Conservation (phyloP, 2,329 filamentous ascomycete genomes). For the Cadophora luteo-olivacea region DNA sequence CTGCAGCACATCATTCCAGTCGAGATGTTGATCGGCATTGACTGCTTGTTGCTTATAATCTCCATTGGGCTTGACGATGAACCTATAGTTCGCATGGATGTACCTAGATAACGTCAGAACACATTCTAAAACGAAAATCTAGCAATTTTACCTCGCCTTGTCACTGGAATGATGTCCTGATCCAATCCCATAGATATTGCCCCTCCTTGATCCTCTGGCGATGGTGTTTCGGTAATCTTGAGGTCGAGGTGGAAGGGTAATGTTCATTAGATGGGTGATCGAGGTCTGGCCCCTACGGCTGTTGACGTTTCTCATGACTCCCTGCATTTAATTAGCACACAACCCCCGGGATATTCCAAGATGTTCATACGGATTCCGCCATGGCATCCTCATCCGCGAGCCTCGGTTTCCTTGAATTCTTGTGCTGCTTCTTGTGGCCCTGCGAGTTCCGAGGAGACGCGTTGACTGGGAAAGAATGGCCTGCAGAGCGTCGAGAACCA, state of each 20-base stretch:
- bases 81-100: conserved; percentile 96
- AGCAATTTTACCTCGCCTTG: conserved; percentile 74
- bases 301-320: conserved; percentile 65
- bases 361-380: conserved; percentile 72
- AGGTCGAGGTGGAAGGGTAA: conserved; percentile 78
- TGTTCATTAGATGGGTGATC: conserved; percentile 96
- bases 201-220: conserved; percentile 61
- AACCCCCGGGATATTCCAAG: background rate
- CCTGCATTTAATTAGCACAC: conserved; percentile 31
- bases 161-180: conserved; percentile 91
- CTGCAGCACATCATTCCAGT: conserved; percentile 91
- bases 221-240: conserved; percentile 59
- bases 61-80: conserved; percentile 85
- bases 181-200: conserved; percentile 82
- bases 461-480: conserved; percentile 31
- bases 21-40: conserved; percentile 87
- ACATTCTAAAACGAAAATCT: too few relatives aligned
- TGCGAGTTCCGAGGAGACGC: conserved; percentile 76
- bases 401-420: conserved; percentile 76
- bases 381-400: conserved; percentile 85
- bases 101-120: conserved; percentile 59
- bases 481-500: conserved; percentile 37
- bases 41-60: conserved; percentile 81
- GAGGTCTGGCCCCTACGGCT: conserved; percentile 91
- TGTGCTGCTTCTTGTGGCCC: conserved; percentile 80